phyloP scores from a whole-genome alignment of 352 stramenopile genomes.

The Pythium monospermum region DNA sequence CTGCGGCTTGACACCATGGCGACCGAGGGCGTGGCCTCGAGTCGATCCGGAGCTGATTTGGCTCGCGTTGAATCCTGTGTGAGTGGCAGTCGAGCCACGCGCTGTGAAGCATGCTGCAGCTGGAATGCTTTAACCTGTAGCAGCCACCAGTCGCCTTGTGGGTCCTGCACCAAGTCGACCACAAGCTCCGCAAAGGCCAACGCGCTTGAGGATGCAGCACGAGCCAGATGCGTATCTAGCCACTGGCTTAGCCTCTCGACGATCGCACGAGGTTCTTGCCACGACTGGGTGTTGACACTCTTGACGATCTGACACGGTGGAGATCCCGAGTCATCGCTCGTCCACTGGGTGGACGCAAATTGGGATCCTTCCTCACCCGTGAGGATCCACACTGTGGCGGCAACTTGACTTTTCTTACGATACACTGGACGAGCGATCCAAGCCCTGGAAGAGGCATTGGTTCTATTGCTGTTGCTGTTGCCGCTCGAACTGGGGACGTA shows the following conservation, averaged over 20 bases:
- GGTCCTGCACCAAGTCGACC: conserved; percentile 54
- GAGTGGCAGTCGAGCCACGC: conserved; percentile 11
- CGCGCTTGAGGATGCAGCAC: conserved; percentile 32
- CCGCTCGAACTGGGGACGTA: conserved; percentile 41
- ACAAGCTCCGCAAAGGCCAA: conserved; percentile 35
- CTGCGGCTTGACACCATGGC: neutral
- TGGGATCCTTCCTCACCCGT: conserved; percentile 24
- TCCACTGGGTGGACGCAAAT: conserved; percentile 10
- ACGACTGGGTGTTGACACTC: conserved; percentile 44
- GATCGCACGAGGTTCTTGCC: conserved; percentile 38
- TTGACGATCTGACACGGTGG: conserved; percentile 59
- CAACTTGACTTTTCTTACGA: conserved; percentile 42
- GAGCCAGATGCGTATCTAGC: conserved; percentile 31
- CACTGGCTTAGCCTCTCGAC: conserved; percentile 25
- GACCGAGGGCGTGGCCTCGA: conserved; percentile 18
- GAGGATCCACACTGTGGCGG: conserved; percentile 54
- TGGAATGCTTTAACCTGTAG: conserved; percentile 71
- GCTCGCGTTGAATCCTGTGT: conserved; percentile 21
- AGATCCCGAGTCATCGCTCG: neutral
- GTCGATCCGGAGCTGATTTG: conserved; percentile 38
- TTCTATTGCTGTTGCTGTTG: conserved; percentile 5
- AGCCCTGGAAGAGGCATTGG: conserved; percentile 28
- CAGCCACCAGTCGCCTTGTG: conserved; percentile 49
- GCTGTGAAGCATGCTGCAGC: neutral
- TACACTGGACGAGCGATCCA: conserved; percentile 54